These are phyloP conservation scores for Colletotrichum cuscutae DNA, from an alignment of 2,329 filamentous ascomycete species.

Conservation along the genomic window DNA sequence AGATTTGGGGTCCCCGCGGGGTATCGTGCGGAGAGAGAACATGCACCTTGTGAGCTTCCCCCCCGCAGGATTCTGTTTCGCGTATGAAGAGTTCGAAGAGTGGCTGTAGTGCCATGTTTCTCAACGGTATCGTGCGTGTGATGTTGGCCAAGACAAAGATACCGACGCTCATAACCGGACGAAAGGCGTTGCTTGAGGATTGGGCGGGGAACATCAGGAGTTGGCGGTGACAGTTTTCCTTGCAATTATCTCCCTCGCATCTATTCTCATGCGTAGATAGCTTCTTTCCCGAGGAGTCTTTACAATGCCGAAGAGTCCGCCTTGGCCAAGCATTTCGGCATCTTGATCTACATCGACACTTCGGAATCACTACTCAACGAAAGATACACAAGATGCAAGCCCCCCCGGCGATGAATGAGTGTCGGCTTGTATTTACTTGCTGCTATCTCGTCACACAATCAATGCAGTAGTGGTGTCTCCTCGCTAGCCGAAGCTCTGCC, in stretches of 20 bases:
- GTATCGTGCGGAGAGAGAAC: not conserved
- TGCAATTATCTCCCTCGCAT: not conserved
- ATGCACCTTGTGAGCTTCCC: not conserved
- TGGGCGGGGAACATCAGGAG: not conserved
- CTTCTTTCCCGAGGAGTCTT: not conserved
- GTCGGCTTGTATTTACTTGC: not conserved
- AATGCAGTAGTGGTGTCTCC: conserved; percentile 46
- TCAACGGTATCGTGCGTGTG: not conserved
- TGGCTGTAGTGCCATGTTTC: not conserved
- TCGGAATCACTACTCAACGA: not conserved
- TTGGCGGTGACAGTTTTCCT: too few relatives aligned
- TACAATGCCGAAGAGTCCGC: not conserved
- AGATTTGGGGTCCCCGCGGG: not conserved
- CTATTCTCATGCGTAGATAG: not conserved
- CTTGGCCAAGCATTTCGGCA: not conserved
- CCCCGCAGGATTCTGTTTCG: not conserved
- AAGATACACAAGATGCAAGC: not conserved
- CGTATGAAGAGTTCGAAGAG: not conserved
- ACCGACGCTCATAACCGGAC: not conserved
- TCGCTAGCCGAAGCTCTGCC: conserved; percentile 40
- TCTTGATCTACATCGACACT: not conserved
- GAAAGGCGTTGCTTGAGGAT: not conserved
- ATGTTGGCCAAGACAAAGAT: not conserved
- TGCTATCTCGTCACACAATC: not conserved
- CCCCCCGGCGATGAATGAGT: not conserved